Evolutionary conservation across 805 yeast genomes (phyloP).

Genomic region (Teunomyces pallodes): DNA sequence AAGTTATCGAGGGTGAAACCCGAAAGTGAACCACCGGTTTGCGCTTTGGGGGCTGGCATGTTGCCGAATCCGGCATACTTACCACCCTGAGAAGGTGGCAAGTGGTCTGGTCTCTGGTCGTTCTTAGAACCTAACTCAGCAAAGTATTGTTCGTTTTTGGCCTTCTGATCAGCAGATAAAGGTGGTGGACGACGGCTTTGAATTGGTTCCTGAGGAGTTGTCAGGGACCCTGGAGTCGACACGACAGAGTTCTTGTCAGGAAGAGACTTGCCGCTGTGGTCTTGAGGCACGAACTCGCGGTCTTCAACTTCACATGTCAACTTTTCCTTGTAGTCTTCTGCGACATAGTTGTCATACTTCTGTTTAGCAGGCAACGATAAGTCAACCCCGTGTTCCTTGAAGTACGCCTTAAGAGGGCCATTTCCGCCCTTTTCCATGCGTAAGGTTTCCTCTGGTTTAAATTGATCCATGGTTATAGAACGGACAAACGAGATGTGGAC

Average conservation of each 20-base stretch:
- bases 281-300: slow-evolving; percentile 61
- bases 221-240: slow-evolving; percentile 9
- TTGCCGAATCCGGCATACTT: slow-evolving; percentile 90
- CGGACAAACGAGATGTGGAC: slow-evolving; percentile 96
- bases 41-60: slow-evolving; percentile 52
- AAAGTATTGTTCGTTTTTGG: slow-evolving; percentile 78
- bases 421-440: slow-evolving; percentile 97
- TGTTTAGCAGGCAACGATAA: slow-evolving; percentile 57
- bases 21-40: slow-evolving; percentile 45
- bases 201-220: slow-evolving; percentile 23
- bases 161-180: slow-evolving; percentile 32
- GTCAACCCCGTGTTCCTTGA: slow-evolving; percentile 70
- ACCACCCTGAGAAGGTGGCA: slow-evolving; percentile 95
- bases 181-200: slow-evolving; percentile 43
- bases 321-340: slow-evolving; percentile 89
- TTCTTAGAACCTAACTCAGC: slow-evolving; percentile 74
- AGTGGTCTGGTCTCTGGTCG: slow-evolving; percentile 65
- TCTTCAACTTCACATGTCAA: slow-evolving; percentile 76
- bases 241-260: slow-evolving; percentile 21
- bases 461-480: slow-evolving; percentile 97
- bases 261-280: slow-evolving; percentile 49
- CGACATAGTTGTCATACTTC: slow-evolving; percentile 86
- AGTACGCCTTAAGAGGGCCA: slow-evolving; percentile 65
- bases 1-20: slow-evolving; percentile 64
- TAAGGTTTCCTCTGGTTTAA: slow-evolving; percentile 85